These are phyloP conservation scores for Moricandia moricandioides DNA, from an alignment of 345 rosid species.

Conservation along the genomic window DNA sequence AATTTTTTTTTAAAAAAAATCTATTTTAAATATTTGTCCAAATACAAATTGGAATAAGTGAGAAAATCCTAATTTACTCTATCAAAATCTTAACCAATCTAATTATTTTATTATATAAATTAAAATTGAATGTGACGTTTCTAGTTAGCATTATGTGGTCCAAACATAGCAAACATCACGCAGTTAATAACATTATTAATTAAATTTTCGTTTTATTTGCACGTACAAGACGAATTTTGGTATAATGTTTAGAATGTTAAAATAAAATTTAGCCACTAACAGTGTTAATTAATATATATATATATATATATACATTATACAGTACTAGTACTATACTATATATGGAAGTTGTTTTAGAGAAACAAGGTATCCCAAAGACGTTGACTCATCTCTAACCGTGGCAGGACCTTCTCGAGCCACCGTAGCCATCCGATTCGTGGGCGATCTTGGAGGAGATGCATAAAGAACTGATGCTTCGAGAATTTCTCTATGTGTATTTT, in stretches of 20 bases:
- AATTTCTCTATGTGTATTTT: constrained; percentile 46
- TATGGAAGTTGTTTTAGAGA: constrained; percentile 26
- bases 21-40: no score
- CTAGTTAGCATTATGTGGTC: not conserved
- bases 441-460: constrained; percentile 69
- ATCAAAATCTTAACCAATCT: no score
- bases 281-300: not conserved
- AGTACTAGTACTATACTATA: not conserved
- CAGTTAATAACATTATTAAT: not conserved
- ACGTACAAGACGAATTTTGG: not conserved
- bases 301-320: not conserved
- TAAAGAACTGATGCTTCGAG: constrained; percentile 53
- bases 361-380: constrained; percentile 8
- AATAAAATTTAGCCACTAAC: not conserved
- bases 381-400: constrained; percentile 26
- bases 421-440: constrained; percentile 40
- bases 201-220: not conserved
- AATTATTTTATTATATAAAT: no score
- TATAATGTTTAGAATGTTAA: not conserved
- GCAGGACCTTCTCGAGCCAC: constrained; percentile 62
- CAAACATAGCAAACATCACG: not conserved
- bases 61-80: no score
- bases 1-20: no score
- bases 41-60: no score
- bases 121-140: not conserved